Conservation (phyloP, 176 grass and related monocot species). For the Dendrocalamus sinicus region DNA sequence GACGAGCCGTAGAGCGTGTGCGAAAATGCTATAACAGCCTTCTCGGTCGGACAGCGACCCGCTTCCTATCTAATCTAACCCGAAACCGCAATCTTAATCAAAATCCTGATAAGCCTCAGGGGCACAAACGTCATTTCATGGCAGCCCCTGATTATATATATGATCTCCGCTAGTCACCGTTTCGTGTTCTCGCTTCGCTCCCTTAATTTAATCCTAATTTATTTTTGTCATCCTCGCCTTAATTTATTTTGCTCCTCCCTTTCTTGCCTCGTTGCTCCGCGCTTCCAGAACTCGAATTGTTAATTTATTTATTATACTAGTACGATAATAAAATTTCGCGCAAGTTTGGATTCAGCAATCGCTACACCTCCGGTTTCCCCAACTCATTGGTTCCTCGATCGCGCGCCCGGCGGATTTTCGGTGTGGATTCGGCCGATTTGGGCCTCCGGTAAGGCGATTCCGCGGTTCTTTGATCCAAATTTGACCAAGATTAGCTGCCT, state of each 20-base stretch:
- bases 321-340: constrained; percentile 16
- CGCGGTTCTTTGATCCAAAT: background rate
- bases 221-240: background rate
- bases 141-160: background rate
- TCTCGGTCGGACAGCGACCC: background rate
- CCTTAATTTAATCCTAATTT: constrained; percentile 43
- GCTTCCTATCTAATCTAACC: background rate
- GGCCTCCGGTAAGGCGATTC: constrained; percentile 7
- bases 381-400: background rate
- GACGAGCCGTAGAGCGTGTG: no score
- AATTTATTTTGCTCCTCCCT: background rate
- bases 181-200: constrained; percentile 19
- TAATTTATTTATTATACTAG: background rate
- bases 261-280: background rate
- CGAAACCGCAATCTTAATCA: background rate
- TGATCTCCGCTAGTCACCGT: background rate
- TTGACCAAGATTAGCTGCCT: background rate
- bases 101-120: constrained; percentile 1
- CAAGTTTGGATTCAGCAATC: constrained; percentile 20
- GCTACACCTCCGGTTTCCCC: background rate
- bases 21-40: no score
- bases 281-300: background rate
- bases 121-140: background rate
- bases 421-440: background rate
- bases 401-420: background rate